A percentile compares a stretch with the other conserved stretches of the same genome.
phyloP scores from a whole-genome alignment of 2,329 filamentous ascomycete species.

The Sporothrix dimorphospora region DNA sequence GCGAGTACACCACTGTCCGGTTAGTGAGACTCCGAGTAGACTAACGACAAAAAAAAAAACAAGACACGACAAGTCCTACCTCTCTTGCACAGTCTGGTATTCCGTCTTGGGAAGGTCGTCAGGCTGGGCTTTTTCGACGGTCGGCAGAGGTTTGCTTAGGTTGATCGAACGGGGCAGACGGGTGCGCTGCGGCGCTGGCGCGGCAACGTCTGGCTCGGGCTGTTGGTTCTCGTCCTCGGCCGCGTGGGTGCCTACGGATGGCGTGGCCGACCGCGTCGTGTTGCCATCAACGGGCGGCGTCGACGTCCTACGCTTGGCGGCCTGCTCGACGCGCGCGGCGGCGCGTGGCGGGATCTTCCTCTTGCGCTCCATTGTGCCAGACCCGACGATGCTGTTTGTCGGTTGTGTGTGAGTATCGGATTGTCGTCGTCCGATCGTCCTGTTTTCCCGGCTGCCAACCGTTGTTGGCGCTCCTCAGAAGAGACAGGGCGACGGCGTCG shows the following conservation, averaged over 20 bases:
- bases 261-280: conserved; percentile 52
- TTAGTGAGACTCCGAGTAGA: conserved; percentile 31
- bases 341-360: conserved; percentile 66
- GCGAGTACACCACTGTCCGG: conserved; percentile 68
- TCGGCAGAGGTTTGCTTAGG: conserved; percentile 70
- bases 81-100: conserved; percentile 75
- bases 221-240: conserved; percentile 40
- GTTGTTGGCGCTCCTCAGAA: conserved; percentile 24
- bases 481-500: conserved; percentile 28
- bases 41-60: not conserved
- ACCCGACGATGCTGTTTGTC: not conserved
- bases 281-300: conserved; percentile 51
- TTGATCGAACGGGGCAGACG: conserved; percentile 65
- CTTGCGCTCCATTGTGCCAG: conserved; percentile 62
- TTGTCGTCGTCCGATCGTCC: not conserved
- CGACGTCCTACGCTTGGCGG: conserved; percentile 61
- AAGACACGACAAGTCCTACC: conserved; percentile 48
- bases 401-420: not conserved
- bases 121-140: conserved; percentile 67
- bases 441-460: conserved; percentile 5
- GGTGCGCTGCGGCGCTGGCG: conserved; percentile 44
- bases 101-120: conserved; percentile 65
- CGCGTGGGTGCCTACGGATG: conserved; percentile 42
- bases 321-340: conserved; percentile 62
- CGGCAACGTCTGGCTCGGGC: conserved; percentile 27